These are phyloP conservation scores for Huntiella abstrusa DNA, from an alignment of 2,329 filamentous ascomycete genomes.

Conservation along the genomic window DNA sequence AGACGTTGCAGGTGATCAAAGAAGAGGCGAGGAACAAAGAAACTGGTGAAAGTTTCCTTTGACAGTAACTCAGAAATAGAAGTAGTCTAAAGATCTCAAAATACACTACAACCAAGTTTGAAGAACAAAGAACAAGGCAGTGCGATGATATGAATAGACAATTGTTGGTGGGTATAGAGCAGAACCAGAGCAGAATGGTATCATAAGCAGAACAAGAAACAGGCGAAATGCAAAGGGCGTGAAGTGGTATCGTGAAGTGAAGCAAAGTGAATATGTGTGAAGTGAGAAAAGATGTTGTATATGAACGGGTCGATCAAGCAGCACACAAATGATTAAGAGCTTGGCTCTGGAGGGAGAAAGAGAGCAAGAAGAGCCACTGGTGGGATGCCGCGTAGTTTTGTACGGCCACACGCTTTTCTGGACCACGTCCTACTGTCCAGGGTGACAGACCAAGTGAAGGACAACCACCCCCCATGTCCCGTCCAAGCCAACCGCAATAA, in stretches of 20 bases:
- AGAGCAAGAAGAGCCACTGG: background rate
- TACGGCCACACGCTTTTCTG: constrained; percentile 3
- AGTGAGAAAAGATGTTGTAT: background rate
- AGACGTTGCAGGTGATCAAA: constrained; percentile 1
- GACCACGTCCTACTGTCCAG: background rate
- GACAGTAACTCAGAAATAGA: too few species aligned
- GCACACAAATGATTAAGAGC: constrained; percentile 7
- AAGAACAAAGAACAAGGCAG: constrained; percentile 6
- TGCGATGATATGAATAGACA: background rate
- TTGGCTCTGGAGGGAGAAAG: constrained; percentile 6
- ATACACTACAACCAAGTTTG: too few species aligned
- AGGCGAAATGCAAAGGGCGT: background rate
- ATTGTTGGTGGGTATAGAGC: background rate
- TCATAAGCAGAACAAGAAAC: background rate
- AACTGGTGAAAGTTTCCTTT: background rate
- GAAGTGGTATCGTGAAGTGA: background rate
- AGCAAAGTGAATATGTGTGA: background rate
- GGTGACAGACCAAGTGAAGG: too few species aligned
- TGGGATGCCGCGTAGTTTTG: constrained; percentile 9
- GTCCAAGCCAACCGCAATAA: constrained; percentile 3
- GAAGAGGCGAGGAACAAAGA: constrained; percentile 6
- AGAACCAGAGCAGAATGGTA: too few species aligned
- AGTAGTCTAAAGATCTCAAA: too few species aligned
- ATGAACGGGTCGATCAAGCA: background rate
- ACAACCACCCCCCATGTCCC: background rate